Evolutionary conservation across 2,329 filamentous ascomycete species (phyloP).

Genomic region (Pseudomassariella vexata): DNA sequence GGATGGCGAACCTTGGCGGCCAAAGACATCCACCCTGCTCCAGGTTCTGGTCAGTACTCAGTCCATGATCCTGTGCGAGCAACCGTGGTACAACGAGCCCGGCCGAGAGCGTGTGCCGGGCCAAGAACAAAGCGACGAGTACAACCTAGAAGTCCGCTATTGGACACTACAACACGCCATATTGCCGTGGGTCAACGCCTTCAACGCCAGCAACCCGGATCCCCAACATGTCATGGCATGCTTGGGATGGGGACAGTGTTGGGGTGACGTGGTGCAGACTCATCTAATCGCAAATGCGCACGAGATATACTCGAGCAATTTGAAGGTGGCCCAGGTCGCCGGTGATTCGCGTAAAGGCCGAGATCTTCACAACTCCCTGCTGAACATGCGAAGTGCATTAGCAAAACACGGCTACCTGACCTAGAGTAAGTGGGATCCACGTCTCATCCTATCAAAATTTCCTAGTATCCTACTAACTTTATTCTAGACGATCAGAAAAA

Average conservation of each 20-base stretch:
- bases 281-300: not conserved
- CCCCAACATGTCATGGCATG: too few relatives aligned
- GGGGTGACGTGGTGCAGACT: not conserved
- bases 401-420: not conserved
- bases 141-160: slow-evolving; percentile 22
- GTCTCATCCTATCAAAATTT: too few relatives aligned
- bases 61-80: slow-evolving; percentile 48
- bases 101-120: slow-evolving; percentile 22
- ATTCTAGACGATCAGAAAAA: too few relatives aligned
- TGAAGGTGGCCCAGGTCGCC: not conserved
- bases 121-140: slow-evolving; percentile 15
- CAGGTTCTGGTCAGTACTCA: slow-evolving; percentile 52
- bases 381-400: not conserved
- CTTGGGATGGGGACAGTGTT: not conserved
- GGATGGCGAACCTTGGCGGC: slow-evolving; percentile 39
- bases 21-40: slow-evolving; percentile 40
- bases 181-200: slow-evolving; percentile 13
- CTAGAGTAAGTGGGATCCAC: too few relatives aligned
- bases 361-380: not conserved
- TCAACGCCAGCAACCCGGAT: not conserved
- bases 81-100: slow-evolving; percentile 52
- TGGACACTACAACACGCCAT: slow-evolving; percentile 24
- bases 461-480: too few relatives aligned
- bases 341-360: too few relatives aligned
- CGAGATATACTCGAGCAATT: not conserved